Percentiles rank a stretch among this genome's conserved stretches.
Evolutionary conservation across 192 early-diverging fungal species (phyloP).

Genomic region (Lobulomyces angularis): DNA sequence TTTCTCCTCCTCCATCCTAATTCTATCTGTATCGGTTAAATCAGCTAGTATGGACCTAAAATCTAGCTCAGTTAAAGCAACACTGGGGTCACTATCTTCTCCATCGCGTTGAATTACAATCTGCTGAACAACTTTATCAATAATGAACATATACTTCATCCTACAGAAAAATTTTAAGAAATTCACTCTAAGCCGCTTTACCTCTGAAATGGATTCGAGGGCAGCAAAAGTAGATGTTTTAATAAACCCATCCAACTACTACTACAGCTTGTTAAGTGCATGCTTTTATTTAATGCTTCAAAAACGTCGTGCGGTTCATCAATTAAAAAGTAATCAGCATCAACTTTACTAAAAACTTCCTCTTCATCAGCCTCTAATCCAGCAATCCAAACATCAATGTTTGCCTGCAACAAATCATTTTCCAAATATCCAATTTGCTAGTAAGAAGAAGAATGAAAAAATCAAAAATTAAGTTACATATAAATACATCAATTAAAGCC

Average conservation of each 20-base stretch:
- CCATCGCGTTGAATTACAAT: constrained; percentile 23
- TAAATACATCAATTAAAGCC: constrained; percentile 31
- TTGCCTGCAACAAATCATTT: constrained; percentile 38
- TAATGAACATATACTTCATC: constrained; percentile 35
- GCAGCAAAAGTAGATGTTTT: constrained; percentile 26
- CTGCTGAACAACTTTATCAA: constrained; percentile 38
- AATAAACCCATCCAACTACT: constrained; percentile 16
- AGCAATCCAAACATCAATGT: constrained; percentile 39
- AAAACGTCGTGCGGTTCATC: constrained; percentile 7
- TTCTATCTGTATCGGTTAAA: constrained; percentile 17
- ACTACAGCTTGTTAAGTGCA: constrained; percentile 18
- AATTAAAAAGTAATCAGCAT: constrained; percentile 8
- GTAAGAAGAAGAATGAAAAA: not conserved
- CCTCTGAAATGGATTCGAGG: constrained; percentile 29
- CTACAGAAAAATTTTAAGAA: constrained; percentile 11
- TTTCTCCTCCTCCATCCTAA: constrained; percentile 24
- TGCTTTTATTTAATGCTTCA: constrained; percentile 10
- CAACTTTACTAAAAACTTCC: constrained; percentile 16
- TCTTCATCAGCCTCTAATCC: constrained; percentile 36
- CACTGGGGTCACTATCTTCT: constrained; percentile 32
- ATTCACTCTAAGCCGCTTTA: constrained; percentile 1
- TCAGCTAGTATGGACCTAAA: constrained; percentile 20
- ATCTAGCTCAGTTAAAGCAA: constrained; percentile 22
- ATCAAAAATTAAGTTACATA: constrained; percentile 1
- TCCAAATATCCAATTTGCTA: constrained; percentile 29